Conservation (phyloP, 768 basidiomycete species). For the Rhizopogon vulgaris region DNA sequence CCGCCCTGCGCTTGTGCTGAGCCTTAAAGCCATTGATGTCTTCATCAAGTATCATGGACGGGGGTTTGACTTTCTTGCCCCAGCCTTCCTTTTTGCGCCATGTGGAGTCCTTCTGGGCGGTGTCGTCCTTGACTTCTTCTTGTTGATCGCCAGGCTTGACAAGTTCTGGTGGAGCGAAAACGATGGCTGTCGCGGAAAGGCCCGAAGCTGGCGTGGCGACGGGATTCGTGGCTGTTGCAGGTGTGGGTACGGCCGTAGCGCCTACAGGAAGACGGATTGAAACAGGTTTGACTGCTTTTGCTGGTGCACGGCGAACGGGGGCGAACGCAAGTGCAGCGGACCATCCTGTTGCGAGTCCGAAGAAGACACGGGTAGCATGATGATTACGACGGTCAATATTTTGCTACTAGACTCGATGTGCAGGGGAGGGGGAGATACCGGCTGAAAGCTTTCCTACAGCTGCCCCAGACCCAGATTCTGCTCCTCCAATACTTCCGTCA, state of each 20-base stretch:
- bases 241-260: conserved; percentile 32
- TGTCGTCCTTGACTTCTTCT: conserved; percentile 19
- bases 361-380: conserved; percentile 20
- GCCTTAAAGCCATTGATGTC: conserved; percentile 80
- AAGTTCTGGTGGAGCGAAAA: conserved; percentile 64
- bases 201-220: conserved; percentile 21
- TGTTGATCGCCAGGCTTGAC: conserved; percentile 26
- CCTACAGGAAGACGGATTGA: conserved; percentile 51
- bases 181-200: conserved; percentile 54
- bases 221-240: conserved; percentile 14
- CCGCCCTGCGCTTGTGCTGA: conserved; percentile 48
- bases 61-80: conserved; percentile 88
- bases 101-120: conserved; percentile 24
- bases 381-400: conserved; percentile 31
- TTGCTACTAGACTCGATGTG: conserved; percentile 29
- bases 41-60: conserved; percentile 85
- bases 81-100: conserved; percentile 54
- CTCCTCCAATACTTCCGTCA: conserved; percentile 16
- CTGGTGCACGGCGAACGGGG: conserved; percentile 58
- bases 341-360: conserved; percentile 55
- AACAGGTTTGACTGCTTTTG: conserved; percentile 41
- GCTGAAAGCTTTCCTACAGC: conserved; percentile 45
- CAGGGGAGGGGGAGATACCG: conserved; percentile 46
- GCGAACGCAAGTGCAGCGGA: conserved; percentile 88
- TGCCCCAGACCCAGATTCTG: conserved; percentile 23